Evolutionary conservation across 1,284 basidiomycete genomes (phyloP), one percentile per base, ranked within the genome.

Genomic region (Anthracocystis walkeri): DNA sequence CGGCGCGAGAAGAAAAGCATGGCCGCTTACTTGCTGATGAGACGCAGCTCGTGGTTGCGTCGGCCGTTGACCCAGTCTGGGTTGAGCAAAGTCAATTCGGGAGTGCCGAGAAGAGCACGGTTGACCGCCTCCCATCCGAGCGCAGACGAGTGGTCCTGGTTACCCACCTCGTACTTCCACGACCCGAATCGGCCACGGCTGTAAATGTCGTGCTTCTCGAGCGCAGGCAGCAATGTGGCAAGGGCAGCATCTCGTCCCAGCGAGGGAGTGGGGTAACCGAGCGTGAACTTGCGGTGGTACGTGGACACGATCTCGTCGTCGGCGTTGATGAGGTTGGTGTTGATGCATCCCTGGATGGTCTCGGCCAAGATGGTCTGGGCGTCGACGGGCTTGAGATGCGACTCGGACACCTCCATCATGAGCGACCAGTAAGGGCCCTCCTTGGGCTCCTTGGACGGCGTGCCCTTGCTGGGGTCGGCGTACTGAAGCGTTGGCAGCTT

Each of bases 61-160:
- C 87, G 78, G 6, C 86, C 86, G 72, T 88, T 88, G 70, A 88
- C 87, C 82, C 84, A 88, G 75, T 88, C 87, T 20, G 86, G 82
- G 57, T 81, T 77, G 63, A 86, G 84, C 44, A 88, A 80, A n/a
- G 87, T 87, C 77, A 87, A 82, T 69, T 88, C 87, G 7, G 86
- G 86, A 10, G 84, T 81, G 42, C 87, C 87, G 53, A 87, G 87
- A 8, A 88, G 67, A 5, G 87, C 85, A 48, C 85, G 84, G 77
- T 88, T 87, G 46, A 87, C 87, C 7, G 87, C 87, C 78, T 88
- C 88, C 51, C 88, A 88, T 27, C 88, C 88, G 25, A 88, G 83
- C 86, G 88, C 87, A 80, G 87, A 87, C 68, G 86, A 87, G 75
- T 88, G 88, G 75, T 88, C 88, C 78, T 88, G 88, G 78, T 88